Conservation (phyloP, 306 rosid genomes). For the Oemleria cerasiformis region DNA sequence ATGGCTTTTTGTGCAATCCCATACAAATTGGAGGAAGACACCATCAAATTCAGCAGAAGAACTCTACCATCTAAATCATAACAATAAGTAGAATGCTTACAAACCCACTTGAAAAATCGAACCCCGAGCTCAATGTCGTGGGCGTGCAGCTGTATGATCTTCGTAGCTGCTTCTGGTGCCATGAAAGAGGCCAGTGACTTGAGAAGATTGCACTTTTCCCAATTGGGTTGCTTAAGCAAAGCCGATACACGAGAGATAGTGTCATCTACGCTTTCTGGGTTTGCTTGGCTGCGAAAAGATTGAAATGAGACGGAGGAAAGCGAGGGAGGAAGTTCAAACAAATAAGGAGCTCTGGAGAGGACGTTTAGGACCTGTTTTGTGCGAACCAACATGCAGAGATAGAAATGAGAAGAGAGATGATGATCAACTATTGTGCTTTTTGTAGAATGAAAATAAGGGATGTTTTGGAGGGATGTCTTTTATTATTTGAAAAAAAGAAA, state of each 20-base stretch:
- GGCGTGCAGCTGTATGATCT: not conserved
- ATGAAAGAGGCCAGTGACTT: slow-evolving; percentile 2
- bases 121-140: slow-evolving; percentile 3
- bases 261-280: not conserved
- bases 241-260: not conserved
- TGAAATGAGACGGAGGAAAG: not conserved
- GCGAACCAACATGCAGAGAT: slow-evolving; percentile 44
- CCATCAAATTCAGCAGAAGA: slow-evolving; percentile 1
- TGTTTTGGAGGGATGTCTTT: not conserved
- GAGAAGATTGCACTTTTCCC: slow-evolving; percentile 1
- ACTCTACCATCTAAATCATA: slow-evolving; percentile 9
- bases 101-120: slow-evolving; percentile 19
- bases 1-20: not conserved
- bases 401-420: slow-evolving; percentile 10
- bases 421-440: not conserved
- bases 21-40: not conserved
- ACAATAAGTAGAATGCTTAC: slow-evolving; percentile 15
- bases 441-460: not conserved
- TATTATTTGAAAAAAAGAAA: not conserved
- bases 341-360: not conserved
- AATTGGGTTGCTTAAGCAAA: slow-evolving; percentile 1
- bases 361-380: not conserved
- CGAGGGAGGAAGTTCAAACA: not conserved
- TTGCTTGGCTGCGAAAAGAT: not conserved
- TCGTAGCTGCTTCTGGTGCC: not conserved